phyloP scores from a whole-genome alignment of 768 basidiomycete genomes.

The Auricularia sp. region DNA sequence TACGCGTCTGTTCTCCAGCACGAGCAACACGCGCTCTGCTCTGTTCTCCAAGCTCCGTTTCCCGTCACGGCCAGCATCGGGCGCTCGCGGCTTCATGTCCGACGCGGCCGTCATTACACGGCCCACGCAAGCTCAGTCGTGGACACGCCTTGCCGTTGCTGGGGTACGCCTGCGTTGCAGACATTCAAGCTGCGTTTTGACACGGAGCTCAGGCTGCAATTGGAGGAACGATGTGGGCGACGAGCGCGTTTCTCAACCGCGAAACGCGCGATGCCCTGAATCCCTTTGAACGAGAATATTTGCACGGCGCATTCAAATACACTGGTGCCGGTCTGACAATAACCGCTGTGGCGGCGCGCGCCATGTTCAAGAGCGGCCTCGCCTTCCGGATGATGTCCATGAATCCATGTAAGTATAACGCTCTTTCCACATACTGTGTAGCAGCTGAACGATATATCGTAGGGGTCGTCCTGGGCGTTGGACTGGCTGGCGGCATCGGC shows the following conservation, averaged over 20 bases:
- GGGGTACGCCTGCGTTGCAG: too few species aligned
- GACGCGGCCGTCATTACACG: not conserved
- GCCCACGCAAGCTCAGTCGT: not conserved
- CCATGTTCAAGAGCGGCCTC: slow-evolving; percentile 58
- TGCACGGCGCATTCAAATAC: slow-evolving; percentile 74
- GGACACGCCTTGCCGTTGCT: not conserved
- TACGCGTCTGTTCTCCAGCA: too few species aligned
- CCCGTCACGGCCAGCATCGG: not conserved
- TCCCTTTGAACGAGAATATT: slow-evolving; percentile 49
- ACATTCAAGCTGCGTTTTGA: too few species aligned
- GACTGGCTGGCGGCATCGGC: slow-evolving; percentile 69
- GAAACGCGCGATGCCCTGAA: slow-evolving; percentile 62
- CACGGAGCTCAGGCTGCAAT: slow-evolving; percentile 16
- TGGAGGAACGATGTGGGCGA: slow-evolving; percentile 54
- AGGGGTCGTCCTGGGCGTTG: slow-evolving; percentile 77
- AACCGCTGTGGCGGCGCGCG: slow-evolving; percentile 71
- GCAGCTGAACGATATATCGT: not conserved
- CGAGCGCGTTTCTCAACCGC: slow-evolving; percentile 61
- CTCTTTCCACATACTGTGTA: not conserved
- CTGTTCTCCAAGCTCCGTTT: not conserved
- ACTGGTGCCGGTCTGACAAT: slow-evolving; percentile 70
- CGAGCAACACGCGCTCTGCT: not conserved
- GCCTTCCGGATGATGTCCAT: slow-evolving; percentile 70
- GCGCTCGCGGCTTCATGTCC: not conserved
- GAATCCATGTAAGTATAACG: slow-evolving; percentile 55